Evolutionary conservation across 2,329 filamentous ascomycete species (phyloP).

Genomic region (Cladosporium phlei): DNA sequence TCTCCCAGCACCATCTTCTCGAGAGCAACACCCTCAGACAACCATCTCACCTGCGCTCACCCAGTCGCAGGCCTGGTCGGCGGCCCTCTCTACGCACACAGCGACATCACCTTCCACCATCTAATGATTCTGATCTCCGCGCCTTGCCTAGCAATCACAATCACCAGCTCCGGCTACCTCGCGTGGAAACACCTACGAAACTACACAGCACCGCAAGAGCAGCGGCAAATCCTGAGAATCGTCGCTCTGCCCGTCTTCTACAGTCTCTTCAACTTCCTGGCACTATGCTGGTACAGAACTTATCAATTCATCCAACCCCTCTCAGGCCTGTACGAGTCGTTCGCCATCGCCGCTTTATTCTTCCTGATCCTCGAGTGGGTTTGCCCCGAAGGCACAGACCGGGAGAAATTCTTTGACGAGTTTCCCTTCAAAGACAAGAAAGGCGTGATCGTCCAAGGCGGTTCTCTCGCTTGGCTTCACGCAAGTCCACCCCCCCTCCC

Average conservation of each 20-base stretch:
- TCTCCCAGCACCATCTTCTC: background rate
- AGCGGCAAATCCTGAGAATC: constrained; percentile 21
- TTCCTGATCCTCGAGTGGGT: constrained; percentile 19
- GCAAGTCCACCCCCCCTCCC: no score
- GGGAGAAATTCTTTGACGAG: constrained; percentile 18
- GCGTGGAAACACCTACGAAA: constrained; percentile 16
- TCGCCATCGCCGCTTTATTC: constrained; percentile 20
- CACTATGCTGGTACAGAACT: constrained; percentile 17
- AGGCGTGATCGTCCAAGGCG: constrained; percentile 14
- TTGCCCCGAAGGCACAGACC: constrained; percentile 18
- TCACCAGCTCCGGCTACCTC: constrained; percentile 12
- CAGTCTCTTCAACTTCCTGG: constrained; percentile 18
- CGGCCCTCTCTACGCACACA: constrained; percentile 11
- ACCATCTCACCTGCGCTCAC: constrained; percentile 16
- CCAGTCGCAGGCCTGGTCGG: constrained; percentile 14
- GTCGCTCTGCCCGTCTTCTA: constrained; percentile 16
- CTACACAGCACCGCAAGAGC: constrained; percentile 20
- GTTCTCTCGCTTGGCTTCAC: constrained; percentile 19
- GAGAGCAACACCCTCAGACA: background rate
- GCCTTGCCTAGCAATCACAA: constrained; percentile 11
- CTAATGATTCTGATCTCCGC: constrained; percentile 18
- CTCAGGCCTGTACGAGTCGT: constrained; percentile 18
- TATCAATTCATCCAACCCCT: constrained; percentile 18
- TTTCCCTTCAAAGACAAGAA: constrained; percentile 18
- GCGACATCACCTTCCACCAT: constrained; percentile 18